Percentiles rank a stretch among this genome's conserved stretches.
These are phyloP conservation scores for Boletus tylopilopsis DNA, from an alignment of 768 basidiomycete genomes.

Conservation along the genomic window DNA sequence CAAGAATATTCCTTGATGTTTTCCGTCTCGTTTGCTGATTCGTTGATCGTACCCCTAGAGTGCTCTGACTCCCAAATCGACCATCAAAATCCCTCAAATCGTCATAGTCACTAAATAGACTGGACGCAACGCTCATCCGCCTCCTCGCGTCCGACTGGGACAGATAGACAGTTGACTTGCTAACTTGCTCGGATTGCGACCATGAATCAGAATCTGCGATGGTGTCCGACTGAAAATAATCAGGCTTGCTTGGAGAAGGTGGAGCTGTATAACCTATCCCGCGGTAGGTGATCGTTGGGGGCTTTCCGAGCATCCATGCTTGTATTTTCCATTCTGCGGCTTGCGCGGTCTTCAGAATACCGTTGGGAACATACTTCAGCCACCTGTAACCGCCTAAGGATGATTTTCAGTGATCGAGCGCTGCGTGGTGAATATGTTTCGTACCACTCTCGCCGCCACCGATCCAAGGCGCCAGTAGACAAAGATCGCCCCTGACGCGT, in stretches of 20 bases:
- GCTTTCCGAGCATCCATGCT: constrained; percentile 96
- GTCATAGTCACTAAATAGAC: constrained; percentile 81
- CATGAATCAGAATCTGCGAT: constrained; percentile 14
- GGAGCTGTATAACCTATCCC: constrained; percentile 79
- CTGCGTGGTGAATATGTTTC: constrained; percentile 26
- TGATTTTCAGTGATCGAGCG: constrained; percentile 11
- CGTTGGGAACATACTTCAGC: constrained; percentile 94
- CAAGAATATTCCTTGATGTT: constrained; percentile 64
- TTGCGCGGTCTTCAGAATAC: constrained; percentile 90
- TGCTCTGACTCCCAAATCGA: constrained; percentile 78
- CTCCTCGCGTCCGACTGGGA: constrained; percentile 39
- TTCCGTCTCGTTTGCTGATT: constrained; percentile 48
- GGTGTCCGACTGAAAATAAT: constrained; percentile 16
- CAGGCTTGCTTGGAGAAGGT: constrained; percentile 32
- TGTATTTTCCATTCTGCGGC: constrained; percentile 97
- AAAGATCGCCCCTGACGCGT: constrained; percentile 79
- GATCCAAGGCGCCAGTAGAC: constrained; percentile 94
- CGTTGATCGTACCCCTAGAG: constrained; percentile 48
- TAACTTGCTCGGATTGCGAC: constrained; percentile 20
- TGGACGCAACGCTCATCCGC: constrained; percentile 69
- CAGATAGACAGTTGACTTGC: constrained; percentile 25
- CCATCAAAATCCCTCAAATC: constrained; percentile 86
- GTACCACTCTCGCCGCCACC: constrained; percentile 84
- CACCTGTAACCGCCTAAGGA: constrained; percentile 81
- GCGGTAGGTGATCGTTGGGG: constrained; percentile 77